phyloP scores from a whole-genome alignment of 1,284 basidiomycete species.

The Thecaphora frezii region DNA sequence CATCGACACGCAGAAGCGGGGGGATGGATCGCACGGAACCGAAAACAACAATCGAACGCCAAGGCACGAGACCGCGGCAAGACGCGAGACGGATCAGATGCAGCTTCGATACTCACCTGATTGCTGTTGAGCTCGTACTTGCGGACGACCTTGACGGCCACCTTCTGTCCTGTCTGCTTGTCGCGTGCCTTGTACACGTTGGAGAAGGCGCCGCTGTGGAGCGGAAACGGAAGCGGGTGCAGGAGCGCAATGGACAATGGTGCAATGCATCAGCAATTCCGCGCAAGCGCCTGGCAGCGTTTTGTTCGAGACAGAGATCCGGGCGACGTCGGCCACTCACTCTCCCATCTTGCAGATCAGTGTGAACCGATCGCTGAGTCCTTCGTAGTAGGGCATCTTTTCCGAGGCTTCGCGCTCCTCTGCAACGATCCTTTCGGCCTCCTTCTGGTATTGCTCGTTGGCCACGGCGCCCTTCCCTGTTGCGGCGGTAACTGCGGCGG shows the following conservation, averaged over 20 bases:
- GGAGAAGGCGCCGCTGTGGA: slow-evolving; percentile 79
- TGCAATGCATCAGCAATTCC: no score
- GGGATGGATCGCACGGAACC: slow-evolving; percentile 1
- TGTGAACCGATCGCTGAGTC: slow-evolving; percentile 48
- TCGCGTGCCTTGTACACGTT: slow-evolving; percentile 95
- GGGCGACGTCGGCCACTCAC: slow-evolving; percentile 28
- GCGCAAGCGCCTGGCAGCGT: no score
- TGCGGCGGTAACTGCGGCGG: slow-evolving; percentile 11
- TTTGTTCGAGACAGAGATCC: no score
- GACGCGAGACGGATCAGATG: no score
- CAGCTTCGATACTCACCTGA: slow-evolving; percentile 75
- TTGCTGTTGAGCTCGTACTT: slow-evolving; percentile 92
- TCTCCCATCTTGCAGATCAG: slow-evolving; percentile 55
- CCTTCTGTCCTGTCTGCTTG: slow-evolving; percentile 73
- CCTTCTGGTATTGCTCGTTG: slow-evolving; percentile 38
- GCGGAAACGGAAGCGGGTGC: background rate
- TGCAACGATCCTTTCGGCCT: slow-evolving; percentile 47
- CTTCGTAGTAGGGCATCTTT: slow-evolving; percentile 52
- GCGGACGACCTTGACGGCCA: slow-evolving; percentile 96
- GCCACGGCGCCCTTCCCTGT: slow-evolving; percentile 13
- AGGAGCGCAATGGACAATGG: background rate
- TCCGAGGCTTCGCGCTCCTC: slow-evolving; percentile 48
- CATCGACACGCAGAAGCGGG: slow-evolving; percentile 9
- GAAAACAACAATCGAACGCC: slow-evolving; percentile 37
- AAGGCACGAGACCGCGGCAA: slow-evolving; percentile 22